Evolutionary conservation across 2,329 filamentous ascomycete species (phyloP).

Genomic region (Fusarium sp.): DNA sequence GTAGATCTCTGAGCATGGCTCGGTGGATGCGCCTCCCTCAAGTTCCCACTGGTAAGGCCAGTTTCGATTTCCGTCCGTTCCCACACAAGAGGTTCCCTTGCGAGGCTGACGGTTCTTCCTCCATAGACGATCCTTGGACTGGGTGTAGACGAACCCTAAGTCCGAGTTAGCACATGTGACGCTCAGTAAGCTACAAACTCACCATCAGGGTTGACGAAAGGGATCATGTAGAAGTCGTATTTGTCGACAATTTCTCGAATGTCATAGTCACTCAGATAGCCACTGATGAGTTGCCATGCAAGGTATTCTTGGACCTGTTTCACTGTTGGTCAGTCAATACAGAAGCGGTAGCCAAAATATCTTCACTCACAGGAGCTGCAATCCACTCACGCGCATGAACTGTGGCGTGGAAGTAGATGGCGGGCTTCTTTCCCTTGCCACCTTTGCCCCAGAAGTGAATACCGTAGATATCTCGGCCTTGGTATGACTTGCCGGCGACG

Average conservation of each 20-base stretch:
- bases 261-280: constrained; percentile 54
- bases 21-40: background rate
- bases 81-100: background rate
- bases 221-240: constrained; percentile 75
- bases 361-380: constrained; percentile 50
- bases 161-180: background rate
- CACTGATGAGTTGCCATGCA: constrained; percentile 60
- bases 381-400: constrained; percentile 72
- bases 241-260: constrained; percentile 64
- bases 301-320: constrained; percentile 61
- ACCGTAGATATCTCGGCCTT: constrained; percentile 69
- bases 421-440: constrained; percentile 59
- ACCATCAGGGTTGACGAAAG: constrained; percentile 71
- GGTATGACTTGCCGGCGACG: constrained; percentile 58
- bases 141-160: constrained; percentile 29
- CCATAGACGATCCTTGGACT: constrained; percentile 1
- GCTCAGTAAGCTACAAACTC: constrained; percentile 15
- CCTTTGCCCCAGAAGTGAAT: constrained; percentile 64
- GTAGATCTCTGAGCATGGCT: constrained; percentile 1
- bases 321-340: background rate
- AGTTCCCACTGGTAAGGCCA: constrained; percentile 9
- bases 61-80: constrained; percentile 8
- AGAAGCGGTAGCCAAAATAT: too few species aligned
- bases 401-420: constrained; percentile 66
- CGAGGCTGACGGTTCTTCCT: constrained; percentile 7